Evolutionary conservation across 768 basidiomycete species (phyloP).

Genomic region (Tylopilus rubrobrunneus): DNA sequence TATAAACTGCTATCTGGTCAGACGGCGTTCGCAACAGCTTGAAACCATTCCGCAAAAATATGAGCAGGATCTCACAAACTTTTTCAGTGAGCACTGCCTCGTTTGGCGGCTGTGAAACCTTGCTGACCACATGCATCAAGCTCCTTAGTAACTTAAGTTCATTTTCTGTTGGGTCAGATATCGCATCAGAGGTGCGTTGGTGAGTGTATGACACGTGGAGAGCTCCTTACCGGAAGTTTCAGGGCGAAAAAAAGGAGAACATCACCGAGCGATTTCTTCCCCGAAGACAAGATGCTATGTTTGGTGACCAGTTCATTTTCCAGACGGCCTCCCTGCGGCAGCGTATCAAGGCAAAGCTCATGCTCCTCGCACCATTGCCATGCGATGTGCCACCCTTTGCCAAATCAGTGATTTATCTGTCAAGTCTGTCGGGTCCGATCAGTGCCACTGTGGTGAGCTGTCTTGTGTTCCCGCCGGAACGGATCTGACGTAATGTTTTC

Average conservation of each 20-base stretch:
- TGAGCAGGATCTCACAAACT: conserved; percentile 32
- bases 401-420: conserved; percentile 32
- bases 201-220: background rate
- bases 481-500: background rate
- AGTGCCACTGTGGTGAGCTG: conserved; percentile 24
- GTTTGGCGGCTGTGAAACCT: background rate
- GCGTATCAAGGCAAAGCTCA: conserved; percentile 25
- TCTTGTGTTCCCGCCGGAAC: background rate
- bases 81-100: conserved; percentile 23
- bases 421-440: conserved; percentile 26
- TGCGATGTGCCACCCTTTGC: conserved; percentile 28
- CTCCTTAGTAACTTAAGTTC: conserved; percentile 27
- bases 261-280: conserved; percentile 28
- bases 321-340: conserved; percentile 20
- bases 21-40: background rate
- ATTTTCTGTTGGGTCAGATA: conserved; percentile 4
- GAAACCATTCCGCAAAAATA: conserved; percentile 1
- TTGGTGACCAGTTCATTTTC: conserved; percentile 30
- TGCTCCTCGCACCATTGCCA: conserved; percentile 26
- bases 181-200: conserved; percentile 19
- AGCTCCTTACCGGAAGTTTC: conserved; percentile 2
- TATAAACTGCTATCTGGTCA: conserved; percentile 14
- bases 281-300: conserved; percentile 27
- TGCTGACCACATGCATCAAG: conserved; percentile 7
- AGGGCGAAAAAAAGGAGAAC: conserved; percentile 19